Conservation (phyloP, 768 basidiomycete genomes). For the Neoboletus brunneissimus region DNA sequence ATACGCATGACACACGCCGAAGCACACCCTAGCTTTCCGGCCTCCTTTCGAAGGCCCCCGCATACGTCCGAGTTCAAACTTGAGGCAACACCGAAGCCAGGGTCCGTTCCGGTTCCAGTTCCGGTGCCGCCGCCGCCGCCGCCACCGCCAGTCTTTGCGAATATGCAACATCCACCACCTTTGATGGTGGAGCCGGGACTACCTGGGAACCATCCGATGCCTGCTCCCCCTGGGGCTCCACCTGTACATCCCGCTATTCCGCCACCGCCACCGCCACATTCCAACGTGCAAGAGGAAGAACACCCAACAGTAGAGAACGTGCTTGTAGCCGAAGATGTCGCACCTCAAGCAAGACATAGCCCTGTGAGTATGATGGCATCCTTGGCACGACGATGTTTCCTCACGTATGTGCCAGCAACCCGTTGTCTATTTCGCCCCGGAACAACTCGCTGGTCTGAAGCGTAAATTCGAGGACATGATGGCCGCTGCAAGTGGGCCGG, state of each 20-base stretch:
- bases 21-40: slow-evolving; percentile 32
- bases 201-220: slow-evolving; percentile 10
- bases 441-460: slow-evolving; percentile 30
- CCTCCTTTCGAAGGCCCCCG: slow-evolving; percentile 32
- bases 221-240: slow-evolving; percentile 5
- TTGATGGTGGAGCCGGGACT: slow-evolving; percentile 21
- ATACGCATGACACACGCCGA: slow-evolving; percentile 38
- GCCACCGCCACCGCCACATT: slow-evolving; percentile 3
- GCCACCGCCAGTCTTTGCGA: slow-evolving; percentile 24
- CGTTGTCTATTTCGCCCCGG: slow-evolving; percentile 32
- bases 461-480: slow-evolving; percentile 34
- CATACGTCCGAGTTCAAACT: slow-evolving; percentile 35
- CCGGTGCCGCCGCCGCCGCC: slow-evolving; percentile 4
- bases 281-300: slow-evolving; percentile 16
- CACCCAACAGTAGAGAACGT: slow-evolving; percentile 11
- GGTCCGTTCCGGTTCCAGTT: slow-evolving; percentile 12
- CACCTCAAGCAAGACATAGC: slow-evolving; percentile 12
- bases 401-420: slow-evolving; percentile 11
- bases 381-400: background rate
- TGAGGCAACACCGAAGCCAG: slow-evolving; percentile 29
- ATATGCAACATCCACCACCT: slow-evolving; percentile 21
- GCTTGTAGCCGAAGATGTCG: slow-evolving; percentile 18
- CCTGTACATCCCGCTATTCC: slow-evolving; percentile 9
- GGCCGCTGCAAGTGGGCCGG: slow-evolving; percentile 29
- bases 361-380: slow-evolving; percentile 12